These are phyloP conservation scores for Kuraishia molischiana DNA, from an alignment of 805 yeast species.

Conservation along the genomic window DNA sequence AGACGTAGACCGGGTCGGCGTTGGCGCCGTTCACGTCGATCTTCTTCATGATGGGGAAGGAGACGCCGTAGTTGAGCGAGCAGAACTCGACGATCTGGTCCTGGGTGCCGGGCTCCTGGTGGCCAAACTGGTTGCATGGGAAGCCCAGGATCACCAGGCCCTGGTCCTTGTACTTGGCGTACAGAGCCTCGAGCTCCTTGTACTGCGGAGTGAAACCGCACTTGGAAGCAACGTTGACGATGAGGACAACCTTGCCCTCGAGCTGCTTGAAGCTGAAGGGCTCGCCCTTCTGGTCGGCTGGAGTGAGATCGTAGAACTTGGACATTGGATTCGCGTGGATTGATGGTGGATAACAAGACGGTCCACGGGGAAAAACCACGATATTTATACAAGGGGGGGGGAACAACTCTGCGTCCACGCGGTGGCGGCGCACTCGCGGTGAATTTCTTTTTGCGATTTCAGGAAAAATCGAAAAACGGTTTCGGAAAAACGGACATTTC, in stretches of 20 bases:
- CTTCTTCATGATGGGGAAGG: slow-evolving; percentile 83
- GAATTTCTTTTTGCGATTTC: too few relatives aligned
- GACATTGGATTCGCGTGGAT: too few relatives aligned
- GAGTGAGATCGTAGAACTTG: slow-evolving; percentile 55
- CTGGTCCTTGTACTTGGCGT: slow-evolving; percentile 50
- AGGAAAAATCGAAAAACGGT: too few relatives aligned
- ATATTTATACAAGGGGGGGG: too few relatives aligned
- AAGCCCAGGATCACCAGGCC: slow-evolving; percentile 71
- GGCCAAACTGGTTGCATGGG: slow-evolving; percentile 87
- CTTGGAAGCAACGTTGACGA: slow-evolving; percentile 85
- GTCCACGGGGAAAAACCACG: too few relatives aligned
- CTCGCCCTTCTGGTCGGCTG: slow-evolving; percentile 51
- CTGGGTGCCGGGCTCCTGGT: slow-evolving; percentile 65
- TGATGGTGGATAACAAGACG: too few relatives aligned
- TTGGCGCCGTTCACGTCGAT: slow-evolving; percentile 81
- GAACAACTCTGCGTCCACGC: too few relatives aligned
- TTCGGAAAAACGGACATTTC: too few relatives aligned
- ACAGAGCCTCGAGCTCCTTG: slow-evolving; percentile 56
- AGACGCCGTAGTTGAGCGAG: slow-evolving; percentile 74
- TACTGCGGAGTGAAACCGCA: slow-evolving; percentile 76
- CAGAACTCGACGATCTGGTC: slow-evolving; percentile 70
- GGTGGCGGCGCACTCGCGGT: too few relatives aligned
- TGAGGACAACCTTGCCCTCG: slow-evolving; percentile 71
- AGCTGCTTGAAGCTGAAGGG: slow-evolving; percentile 50
- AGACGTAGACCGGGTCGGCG: slow-evolving; percentile 74